Evolutionary conservation across 306 rosid species (phyloP), one percentile per base, ranked within the genome.

Genomic region (Luffa aegyptiaca): DNA sequence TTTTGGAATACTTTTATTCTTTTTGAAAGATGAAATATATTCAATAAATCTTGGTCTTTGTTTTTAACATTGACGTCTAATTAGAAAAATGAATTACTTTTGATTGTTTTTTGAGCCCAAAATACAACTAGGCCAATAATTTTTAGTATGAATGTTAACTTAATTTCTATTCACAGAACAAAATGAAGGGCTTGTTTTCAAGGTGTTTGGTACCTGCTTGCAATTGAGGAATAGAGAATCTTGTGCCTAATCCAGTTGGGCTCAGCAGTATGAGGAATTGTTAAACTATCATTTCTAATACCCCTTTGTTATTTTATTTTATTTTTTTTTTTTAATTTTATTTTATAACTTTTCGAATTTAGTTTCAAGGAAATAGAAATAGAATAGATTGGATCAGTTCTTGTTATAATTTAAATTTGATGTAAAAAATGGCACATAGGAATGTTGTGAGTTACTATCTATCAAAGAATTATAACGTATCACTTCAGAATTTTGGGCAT

Each of bases 141-240:
- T 51, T 51, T 12, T 51, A 0, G 2, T 16, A 17, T 52, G n/a
- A 14, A 52, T 16, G 57, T 17, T 16, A 0, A 14, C 49, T 39
- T 5, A 20, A 69, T 69, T n/a, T 42, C 16, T n/a, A 18, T 42
- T 42, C 20, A 89, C 82, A 95, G 98, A 90, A 89, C 81, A 95
- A 86, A 84, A 80, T 87, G 91, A 61, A 87, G 90, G 90, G 97
- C 58, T 86, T 91, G 77, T 85, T 95, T 79, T 90, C 93, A 80
- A 90, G 86, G 80, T 95, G 98, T 85, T 84, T 92, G 82, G 90
- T 88, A 5, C 97, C 98, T 56, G 86, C 93, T 6, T 95, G 97
- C 69, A 86, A 85, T 77, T 88, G 44, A 78, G 80, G 48, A n/a
- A 71, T 42, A 42, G 74, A 44, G 74, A 44, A 68, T 42, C 13